Evolutionary conservation across 2,329 filamentous ascomycete species (phyloP).

Genomic region (Aspergillus caelatus): DNA sequence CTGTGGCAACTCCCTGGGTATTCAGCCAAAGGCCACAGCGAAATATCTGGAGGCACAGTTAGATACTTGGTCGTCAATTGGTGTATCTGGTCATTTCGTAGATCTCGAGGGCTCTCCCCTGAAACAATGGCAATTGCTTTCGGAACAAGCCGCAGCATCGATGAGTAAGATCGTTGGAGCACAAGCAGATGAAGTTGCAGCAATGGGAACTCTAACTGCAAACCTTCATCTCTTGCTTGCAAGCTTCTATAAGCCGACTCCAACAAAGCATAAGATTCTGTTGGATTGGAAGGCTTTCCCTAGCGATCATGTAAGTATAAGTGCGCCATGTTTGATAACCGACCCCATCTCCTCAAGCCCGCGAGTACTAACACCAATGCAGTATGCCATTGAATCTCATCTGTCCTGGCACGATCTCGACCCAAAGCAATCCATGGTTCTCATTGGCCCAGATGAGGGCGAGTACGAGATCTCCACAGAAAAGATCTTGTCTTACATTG

Average conservation of each 20-base stretch:
- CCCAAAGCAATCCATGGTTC: slow-evolving; percentile 68
- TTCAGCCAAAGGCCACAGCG: slow-evolving; percentile 72
- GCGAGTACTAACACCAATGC: slow-evolving; percentile 18
- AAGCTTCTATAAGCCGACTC: slow-evolving; percentile 75
- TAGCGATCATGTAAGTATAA: slow-evolving; percentile 68
- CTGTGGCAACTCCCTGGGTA: slow-evolving; percentile 84
- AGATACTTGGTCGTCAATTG: slow-evolving; percentile 79
- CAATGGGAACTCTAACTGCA: slow-evolving; percentile 83
- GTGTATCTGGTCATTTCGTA: slow-evolving; percentile 80
- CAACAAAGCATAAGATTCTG: slow-evolving; percentile 71
- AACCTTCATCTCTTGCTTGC: slow-evolving; percentile 81
- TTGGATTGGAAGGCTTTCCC: slow-evolving; percentile 87
- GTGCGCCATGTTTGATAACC: neutral
- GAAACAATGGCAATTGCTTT: slow-evolving; percentile 74
- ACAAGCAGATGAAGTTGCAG: slow-evolving; percentile 69
- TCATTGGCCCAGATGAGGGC: slow-evolving; percentile 65
- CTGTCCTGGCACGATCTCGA: slow-evolving; percentile 70
- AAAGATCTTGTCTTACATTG: slow-evolving; percentile 71
- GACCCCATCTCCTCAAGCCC: neutral
- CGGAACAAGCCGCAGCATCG: slow-evolving; percentile 70
- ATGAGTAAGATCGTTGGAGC: slow-evolving; percentile 76
- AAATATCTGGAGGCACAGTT: slow-evolving; percentile 71
- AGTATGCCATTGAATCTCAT: slow-evolving; percentile 84
- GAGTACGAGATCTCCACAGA: slow-evolving; percentile 67
- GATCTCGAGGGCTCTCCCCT: slow-evolving; percentile 68